phyloP scores from a whole-genome alignment of 257 asterid species.

The Buddleja alternifolia region DNA sequence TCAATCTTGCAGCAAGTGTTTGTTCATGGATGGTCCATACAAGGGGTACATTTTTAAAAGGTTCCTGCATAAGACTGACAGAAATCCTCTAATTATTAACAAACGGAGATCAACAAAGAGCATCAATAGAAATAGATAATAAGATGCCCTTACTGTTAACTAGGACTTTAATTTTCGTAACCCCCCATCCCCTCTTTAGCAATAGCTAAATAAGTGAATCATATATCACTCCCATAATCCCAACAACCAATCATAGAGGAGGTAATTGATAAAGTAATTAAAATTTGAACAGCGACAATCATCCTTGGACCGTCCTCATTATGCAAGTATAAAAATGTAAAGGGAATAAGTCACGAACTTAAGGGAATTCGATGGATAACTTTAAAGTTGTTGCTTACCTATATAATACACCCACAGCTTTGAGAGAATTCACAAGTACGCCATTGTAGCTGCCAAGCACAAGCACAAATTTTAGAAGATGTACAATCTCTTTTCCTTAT shows the following conservation, averaged over 20 bases:
- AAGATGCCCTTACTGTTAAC: not conserved
- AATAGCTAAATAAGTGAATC: no score
- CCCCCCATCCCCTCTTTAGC: no score
- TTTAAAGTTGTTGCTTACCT: conserved; percentile 54
- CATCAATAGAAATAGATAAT: no score
- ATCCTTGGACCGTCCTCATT: no score
- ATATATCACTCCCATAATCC: no score
- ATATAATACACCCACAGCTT: conserved; percentile 56
- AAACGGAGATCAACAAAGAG: conserved; percentile 16
- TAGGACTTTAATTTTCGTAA: no score
- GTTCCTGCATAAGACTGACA: conserved; percentile 96
- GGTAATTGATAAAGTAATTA: no score
- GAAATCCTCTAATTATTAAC: conserved; percentile 47
- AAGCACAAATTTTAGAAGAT: conserved; percentile 26
- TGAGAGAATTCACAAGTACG: conserved; percentile 80
- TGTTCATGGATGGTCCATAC: conserved; percentile 93
- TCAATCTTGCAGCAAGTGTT: conserved; percentile 61
- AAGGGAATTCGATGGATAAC: conserved; percentile 1
- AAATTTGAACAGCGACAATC: no score
- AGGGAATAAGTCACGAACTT: conserved; percentile 9
- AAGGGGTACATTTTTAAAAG: conserved; percentile 77
- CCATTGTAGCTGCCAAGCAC: conserved; percentile 76
- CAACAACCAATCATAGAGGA: no score
- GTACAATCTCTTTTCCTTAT: not conserved
- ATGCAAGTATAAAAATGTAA: no score